Conservation (phyloP, 805 yeast genomes). For the Yarrowia divulgata region DNA sequence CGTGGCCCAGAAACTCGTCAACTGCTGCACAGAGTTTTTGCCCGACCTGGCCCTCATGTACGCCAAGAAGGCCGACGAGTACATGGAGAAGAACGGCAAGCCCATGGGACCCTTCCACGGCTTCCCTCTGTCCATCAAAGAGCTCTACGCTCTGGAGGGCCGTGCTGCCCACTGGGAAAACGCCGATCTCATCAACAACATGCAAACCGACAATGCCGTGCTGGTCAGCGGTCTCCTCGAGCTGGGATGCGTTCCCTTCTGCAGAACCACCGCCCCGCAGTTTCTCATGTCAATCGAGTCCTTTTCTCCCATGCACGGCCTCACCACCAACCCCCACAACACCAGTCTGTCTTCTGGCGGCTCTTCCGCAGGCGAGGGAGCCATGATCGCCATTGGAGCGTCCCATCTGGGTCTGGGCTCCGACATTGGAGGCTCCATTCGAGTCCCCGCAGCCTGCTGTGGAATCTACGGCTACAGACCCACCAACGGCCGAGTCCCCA, state of each 20-base stretch:
- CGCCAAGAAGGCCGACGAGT: conserved; percentile 64
- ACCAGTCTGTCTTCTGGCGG: conserved; percentile 59
- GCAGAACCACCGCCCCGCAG: conserved; percentile 62
- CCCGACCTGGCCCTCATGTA: conserved; percentile 64
- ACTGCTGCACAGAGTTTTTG: conserved; percentile 54
- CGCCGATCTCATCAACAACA: conserved; percentile 50
- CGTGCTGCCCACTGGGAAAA: conserved; percentile 58
- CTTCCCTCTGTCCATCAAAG: conserved; percentile 68
- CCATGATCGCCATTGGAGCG: conserved; percentile 55
- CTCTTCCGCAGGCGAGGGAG: conserved; percentile 66
- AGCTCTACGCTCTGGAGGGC: conserved; percentile 58
- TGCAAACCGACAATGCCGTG: conserved; percentile 48
- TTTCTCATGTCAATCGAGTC: conserved; percentile 61
- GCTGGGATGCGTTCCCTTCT: conserved; percentile 62
- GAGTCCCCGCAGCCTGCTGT: conserved; percentile 58
- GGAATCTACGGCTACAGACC: conserved; percentile 60
- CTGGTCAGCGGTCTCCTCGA: conserved; percentile 55
- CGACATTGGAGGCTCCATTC: conserved; percentile 63
- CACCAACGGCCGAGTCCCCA: conserved; percentile 55
- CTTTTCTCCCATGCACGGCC: conserved; percentile 55
- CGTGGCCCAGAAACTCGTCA: conserved; percentile 62
- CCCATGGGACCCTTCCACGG: conserved; percentile 71
- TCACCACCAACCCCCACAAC: conserved; percentile 57
- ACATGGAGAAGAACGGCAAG: conserved; percentile 56
- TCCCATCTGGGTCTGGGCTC: conserved; percentile 62